A percentile compares a stretch with the other conserved stretches of the same genome.
These are phyloP conservation scores for Pseudogymnoascus sp. DNA, from an alignment of 2,329 filamentous ascomycete species.

Conservation along the genomic window DNA sequence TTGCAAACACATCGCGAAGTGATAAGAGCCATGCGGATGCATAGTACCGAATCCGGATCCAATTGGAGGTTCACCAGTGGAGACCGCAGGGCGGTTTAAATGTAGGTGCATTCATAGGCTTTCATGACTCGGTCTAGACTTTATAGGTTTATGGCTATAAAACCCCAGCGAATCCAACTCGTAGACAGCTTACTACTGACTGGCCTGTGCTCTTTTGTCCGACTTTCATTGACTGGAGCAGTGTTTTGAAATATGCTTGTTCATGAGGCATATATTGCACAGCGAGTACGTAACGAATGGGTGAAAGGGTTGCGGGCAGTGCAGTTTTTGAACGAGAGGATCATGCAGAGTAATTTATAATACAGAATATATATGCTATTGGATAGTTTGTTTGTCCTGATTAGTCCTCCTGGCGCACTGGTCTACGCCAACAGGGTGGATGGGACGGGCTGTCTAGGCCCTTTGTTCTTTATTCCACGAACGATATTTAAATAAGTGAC, in stretches of 20 bases:
- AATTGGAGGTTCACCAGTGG: not conserved
- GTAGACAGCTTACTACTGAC: not conserved
- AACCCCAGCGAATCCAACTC: not conserved
- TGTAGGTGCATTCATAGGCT: not conserved
- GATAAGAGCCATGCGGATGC: not conserved
- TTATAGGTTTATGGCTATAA: not conserved
- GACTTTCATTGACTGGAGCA: not conserved
- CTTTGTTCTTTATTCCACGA: conserved; percentile 30
- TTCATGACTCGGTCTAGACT: not conserved
- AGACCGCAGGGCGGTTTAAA: not conserved
- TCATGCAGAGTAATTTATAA: conserved; percentile 4
- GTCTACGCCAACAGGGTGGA: conserved; percentile 32
- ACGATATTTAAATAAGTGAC: conserved; percentile 33
- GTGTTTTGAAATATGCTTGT: not conserved
- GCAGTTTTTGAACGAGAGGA: not conserved
- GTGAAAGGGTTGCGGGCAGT: not conserved
- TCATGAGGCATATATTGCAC: not conserved
- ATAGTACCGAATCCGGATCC: not conserved
- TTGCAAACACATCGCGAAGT: not conserved
- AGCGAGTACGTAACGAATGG: not conserved
- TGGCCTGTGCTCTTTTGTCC: not conserved
- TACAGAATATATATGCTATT: conserved; percentile 6
- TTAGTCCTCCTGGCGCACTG: conserved; percentile 33
- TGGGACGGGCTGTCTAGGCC: conserved; percentile 33
- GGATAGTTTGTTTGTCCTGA: conserved; percentile 28